A percentile compares a stretch with the other conserved stretches of the same genome.
phyloP scores from a whole-genome alignment of 768 basidiomycete species.

The Neoboletus magnificus region DNA sequence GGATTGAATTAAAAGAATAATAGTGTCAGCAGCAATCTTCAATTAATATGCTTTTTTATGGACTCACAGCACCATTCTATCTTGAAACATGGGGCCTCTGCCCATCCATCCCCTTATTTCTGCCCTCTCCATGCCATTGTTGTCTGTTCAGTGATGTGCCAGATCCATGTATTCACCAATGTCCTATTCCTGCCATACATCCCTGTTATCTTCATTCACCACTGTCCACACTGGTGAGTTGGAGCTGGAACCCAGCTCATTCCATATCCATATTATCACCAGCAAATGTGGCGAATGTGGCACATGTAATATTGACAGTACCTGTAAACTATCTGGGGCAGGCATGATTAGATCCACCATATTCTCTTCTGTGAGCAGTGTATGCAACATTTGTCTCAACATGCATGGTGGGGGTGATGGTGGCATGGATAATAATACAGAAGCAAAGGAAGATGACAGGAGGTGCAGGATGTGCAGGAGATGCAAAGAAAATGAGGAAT shows the following conservation, averaged over 20 bases:
- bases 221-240: neutral
- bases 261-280: slow-evolving; percentile 28
- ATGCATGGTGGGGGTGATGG: neutral
- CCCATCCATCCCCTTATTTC: too few species aligned
- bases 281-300: slow-evolving; percentile 18
- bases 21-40: too few species aligned
- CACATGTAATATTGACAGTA: slow-evolving; percentile 14
- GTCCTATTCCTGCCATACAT: too few species aligned
- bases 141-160: too few species aligned
- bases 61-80: too few species aligned
- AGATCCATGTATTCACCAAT: too few species aligned
- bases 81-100: too few species aligned
- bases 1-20: too few species aligned
- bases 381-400: slow-evolving; percentile 8
- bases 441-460: neutral
- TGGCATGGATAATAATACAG: neutral
- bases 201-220: neutral
- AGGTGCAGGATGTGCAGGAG: slow-evolving; percentile 12
- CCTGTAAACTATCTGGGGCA: slow-evolving; percentile 12
- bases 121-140: too few species aligned
- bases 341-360: slow-evolving; percentile 84
- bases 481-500: neutral
- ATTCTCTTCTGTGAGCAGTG: slow-evolving; percentile 44
- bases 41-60: too few species aligned
- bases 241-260: neutral